phyloP scores from a whole-genome alignment of 495 filamentous ascomycete species.

The Evernia prunastri region DNA sequence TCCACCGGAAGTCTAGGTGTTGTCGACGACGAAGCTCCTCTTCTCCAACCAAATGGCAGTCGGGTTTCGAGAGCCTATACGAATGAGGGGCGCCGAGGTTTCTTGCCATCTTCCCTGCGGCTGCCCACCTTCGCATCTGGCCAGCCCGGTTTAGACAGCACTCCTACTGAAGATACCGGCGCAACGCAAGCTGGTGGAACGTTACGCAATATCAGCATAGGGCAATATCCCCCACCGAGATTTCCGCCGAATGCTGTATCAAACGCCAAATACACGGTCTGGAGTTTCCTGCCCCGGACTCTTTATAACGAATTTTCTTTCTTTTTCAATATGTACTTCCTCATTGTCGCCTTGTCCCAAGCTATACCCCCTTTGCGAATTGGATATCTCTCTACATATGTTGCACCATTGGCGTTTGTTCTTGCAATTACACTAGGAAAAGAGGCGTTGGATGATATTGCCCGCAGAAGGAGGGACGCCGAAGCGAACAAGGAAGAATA shows the following conservation, averaged over 20 bases:
- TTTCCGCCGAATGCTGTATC: conserved; percentile 85
- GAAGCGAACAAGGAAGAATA: conserved; percentile 94
- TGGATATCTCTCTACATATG: conserved; percentile 90
- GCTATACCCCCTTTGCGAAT: conserved; percentile 82
- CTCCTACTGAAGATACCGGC: not conserved
- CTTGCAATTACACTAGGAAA: conserved; percentile 88
- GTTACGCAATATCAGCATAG: conserved; percentile 26
- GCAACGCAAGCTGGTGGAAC: conserved; percentile 15
- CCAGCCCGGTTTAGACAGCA: conserved; percentile 9
- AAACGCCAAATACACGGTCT: conserved; percentile 96
- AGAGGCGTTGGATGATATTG: conserved; percentile 92
- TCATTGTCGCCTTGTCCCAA: conserved; percentile 90
- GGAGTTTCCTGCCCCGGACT: conserved; percentile 88
- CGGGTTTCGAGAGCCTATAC: conserved; percentile 8
- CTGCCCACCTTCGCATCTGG: conserved; percentile 49
- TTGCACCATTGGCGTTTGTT: conserved; percentile 88
- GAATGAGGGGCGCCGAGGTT: conserved; percentile 6
- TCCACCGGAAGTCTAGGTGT: conserved; percentile 45
- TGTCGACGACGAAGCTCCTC: conserved; percentile 58
- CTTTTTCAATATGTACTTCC: conserved; percentile 99
- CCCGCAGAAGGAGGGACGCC: conserved; percentile 72
- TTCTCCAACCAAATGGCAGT: conserved; percentile 38
- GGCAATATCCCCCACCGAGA: conserved; percentile 39
- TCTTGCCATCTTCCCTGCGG: conserved; percentile 34
- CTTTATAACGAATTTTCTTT: conserved; percentile 99